Evolutionary conservation across 441 rosid genomes (phyloP).

Genomic region (Gossypium gossypioides): DNA sequence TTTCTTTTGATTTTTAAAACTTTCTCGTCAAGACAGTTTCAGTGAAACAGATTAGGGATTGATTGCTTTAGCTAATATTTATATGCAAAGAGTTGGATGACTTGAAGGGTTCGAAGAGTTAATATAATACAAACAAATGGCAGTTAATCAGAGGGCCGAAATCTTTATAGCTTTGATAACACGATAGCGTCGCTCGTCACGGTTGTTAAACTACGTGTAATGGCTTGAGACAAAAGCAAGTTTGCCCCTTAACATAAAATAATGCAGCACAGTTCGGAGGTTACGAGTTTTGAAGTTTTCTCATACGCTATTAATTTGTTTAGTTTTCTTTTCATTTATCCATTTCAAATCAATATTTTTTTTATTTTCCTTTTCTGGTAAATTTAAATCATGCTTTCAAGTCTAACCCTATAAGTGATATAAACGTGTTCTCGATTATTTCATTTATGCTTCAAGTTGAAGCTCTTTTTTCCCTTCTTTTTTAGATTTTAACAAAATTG

Average conservation of each 20-base stretch:
- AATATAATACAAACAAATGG: background rate
- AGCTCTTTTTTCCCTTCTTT: background rate
- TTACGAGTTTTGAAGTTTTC: conserved; percentile 16
- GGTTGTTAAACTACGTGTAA: conserved; percentile 34
- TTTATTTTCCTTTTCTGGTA: background rate
- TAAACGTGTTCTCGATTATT: background rate
- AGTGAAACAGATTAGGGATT: background rate
- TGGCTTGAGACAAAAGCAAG: conserved; percentile 7
- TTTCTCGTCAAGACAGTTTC: background rate
- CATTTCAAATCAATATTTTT: background rate
- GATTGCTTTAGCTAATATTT: background rate
- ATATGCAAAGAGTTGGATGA: conserved; percentile 9
- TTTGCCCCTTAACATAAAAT: background rate
- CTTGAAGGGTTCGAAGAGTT: conserved; percentile 14
- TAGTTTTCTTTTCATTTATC: background rate
- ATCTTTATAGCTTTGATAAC: conserved; percentile 30
- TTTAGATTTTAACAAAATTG: background rate
- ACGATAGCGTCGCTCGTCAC: conserved; percentile 43
- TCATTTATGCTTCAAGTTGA: background rate
- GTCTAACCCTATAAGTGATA: background rate
- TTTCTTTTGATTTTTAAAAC: background rate
- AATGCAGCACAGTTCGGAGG: background rate
- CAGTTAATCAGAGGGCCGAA: conserved; percentile 13
- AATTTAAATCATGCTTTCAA: background rate
- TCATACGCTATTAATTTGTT: conserved; percentile 21